Conservation (phyloP, 345 rosid species). For the Ceriops tagal region DNA sequence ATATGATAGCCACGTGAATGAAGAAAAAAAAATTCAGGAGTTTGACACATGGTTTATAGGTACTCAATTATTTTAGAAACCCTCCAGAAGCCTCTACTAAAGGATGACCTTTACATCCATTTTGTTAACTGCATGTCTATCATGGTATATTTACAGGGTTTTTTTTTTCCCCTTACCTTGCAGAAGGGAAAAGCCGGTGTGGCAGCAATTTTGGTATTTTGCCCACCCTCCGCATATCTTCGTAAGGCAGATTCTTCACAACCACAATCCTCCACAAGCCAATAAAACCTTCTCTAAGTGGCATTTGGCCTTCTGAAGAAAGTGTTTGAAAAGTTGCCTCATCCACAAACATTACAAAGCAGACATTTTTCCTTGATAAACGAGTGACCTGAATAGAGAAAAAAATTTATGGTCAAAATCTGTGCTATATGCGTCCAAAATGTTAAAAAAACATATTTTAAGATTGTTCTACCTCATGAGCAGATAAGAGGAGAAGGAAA, state of each 20-base stretch:
- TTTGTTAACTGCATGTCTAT: neutral
- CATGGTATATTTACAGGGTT: neutral
- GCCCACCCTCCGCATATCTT: constrained; percentile 94
- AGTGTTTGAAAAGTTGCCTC: constrained; percentile 69
- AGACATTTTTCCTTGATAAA: constrained; percentile 83
- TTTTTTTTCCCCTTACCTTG: constrained; percentile 53
- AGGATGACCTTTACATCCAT: neutral
- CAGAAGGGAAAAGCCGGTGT: constrained; percentile 93
- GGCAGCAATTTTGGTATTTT: constrained; percentile 90
- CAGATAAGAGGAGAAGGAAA: too few relatives aligned
- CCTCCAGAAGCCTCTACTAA: neutral
- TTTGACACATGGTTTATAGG: too few relatives aligned
- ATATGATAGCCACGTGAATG: too few relatives aligned
- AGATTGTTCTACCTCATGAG: neutral
- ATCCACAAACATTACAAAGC: constrained; percentile 96
- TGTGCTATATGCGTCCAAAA: neutral
- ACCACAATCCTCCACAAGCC: constrained; percentile 95
- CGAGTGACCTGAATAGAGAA: constrained; percentile 63
- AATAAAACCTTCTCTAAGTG: constrained; percentile 75
- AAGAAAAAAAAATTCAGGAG: neutral
- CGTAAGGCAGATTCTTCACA: constrained; percentile 78
- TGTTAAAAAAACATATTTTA: neutral
- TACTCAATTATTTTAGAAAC: neutral
- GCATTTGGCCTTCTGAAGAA: constrained; percentile 69
- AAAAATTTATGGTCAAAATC: neutral